Evolutionary conservation across 169 alveolate species (phyloP).

Genomic region (Perkinsus olseni): DNA sequence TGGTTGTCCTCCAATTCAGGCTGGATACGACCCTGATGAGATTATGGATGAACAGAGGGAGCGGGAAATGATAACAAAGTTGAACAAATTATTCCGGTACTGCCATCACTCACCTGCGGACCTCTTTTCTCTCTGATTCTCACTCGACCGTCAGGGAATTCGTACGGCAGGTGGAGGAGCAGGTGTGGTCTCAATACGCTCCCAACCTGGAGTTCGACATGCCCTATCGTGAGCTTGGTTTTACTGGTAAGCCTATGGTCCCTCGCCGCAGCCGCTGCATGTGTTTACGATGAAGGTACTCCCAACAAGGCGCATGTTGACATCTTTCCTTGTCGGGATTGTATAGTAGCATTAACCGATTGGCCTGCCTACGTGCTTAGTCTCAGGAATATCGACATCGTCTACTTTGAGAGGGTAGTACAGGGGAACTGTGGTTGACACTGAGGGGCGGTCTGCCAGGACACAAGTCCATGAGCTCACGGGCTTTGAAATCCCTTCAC

Average conservation of each 20-base stretch:
- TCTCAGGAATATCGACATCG: slow-evolving; percentile 88
- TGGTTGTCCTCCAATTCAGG: slow-evolving; percentile 18
- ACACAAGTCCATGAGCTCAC: not conserved
- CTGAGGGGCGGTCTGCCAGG: not conserved
- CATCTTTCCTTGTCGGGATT: slow-evolving; percentile 86
- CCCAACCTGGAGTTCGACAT: slow-evolving; percentile 64
- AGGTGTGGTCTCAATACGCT: not conserved
- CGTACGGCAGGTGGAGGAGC: not conserved
- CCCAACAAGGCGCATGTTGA: slow-evolving; percentile 88
- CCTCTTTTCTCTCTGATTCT: too few relatives aligned
- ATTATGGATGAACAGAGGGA: slow-evolving; percentile 91
- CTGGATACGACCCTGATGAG: slow-evolving; percentile 89
- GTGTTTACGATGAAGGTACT: slow-evolving; percentile 74
- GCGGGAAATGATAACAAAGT: slow-evolving; percentile 75
- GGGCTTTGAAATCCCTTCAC: not conserved
- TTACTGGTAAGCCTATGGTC: slow-evolving; percentile 10
- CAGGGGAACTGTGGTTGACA: slow-evolving; percentile 55
- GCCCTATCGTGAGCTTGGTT: slow-evolving; percentile 46
- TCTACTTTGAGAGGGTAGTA: slow-evolving; percentile 91
- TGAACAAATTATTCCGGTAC: slow-evolving; percentile 80
- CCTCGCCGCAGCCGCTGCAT: slow-evolving; percentile 62
- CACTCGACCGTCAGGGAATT: not conserved
- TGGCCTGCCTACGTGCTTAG: slow-evolving; percentile 92
- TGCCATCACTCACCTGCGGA: too few relatives aligned
- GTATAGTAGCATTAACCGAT: slow-evolving; percentile 86